Evolutionary conservation across 2,329 filamentous ascomycete species (phyloP), one percentile per base, ranked within the genome.

Genomic region (Knufia fluminis): DNA sequence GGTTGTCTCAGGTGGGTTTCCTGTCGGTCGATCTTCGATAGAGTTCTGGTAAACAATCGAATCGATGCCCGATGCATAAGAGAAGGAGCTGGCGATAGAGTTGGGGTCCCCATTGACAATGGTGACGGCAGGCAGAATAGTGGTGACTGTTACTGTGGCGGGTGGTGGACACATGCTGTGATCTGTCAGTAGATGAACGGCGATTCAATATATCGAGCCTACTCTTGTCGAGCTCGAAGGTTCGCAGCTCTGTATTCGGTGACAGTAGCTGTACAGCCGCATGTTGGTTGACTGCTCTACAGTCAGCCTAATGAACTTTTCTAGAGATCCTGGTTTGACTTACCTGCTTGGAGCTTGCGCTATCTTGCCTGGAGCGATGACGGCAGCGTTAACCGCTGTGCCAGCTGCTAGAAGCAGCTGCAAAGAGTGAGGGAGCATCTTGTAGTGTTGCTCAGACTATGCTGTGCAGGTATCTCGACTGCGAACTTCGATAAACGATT

Each of bases 71-170:
- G 46, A 31, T 4, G 20, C 46, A 35, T 33, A 50, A 24, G 54
- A 54, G 47, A 51, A 49, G 14, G 42, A 54, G 17, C 40, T 50
- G 12, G 55, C 49, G 42, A 55, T 40, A 16, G 53, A 52, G 26
- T 38, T 38, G 16, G 55, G 55, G 24, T 59, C 54, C 48, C 53
- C 51, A n/a, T 48, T 42, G 45, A 55, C 48, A 32, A 59, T 56
- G 19, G 57, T 59, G 16, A 55, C 50, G 6, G 51, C 53, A 14
- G 50, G 42, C 42, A 53, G 55, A n/a, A 48, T 48, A 43, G 54
- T 40, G 20, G 50, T 57, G 49, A 54, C 36, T 3, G 52, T 58
- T 23, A 52, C 43, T 20, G 42, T 31, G 8, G 3, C 17, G 16
- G 42, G 42, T 16, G 44, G 44, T 36, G 44, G 44, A 17, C 44